Conservation (phyloP, 768 basidiomycete genomes). For the Tubosaeta sp. region DNA sequence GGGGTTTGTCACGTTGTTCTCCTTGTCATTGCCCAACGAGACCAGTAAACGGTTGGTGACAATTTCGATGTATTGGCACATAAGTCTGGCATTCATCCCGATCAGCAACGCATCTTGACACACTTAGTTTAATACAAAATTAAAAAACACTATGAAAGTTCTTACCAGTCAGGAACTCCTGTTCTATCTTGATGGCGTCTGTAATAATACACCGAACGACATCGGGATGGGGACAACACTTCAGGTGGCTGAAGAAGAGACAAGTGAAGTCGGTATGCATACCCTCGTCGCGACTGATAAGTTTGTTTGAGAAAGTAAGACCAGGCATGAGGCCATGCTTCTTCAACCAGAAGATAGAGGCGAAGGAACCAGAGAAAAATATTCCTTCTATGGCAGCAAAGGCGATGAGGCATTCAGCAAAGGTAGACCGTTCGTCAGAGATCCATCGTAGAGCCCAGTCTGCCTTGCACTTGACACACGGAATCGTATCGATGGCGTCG, state of each 20-base stretch:
- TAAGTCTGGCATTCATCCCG: conserved; percentile 85
- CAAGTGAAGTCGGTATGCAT: conserved; percentile 97
- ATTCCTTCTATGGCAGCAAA: conserved; percentile 83
- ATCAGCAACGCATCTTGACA: conserved; percentile 81
- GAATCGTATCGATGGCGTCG: conserved; percentile 90
- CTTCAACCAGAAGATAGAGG: too few relatives aligned
- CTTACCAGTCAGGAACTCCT: conserved; percentile 69
- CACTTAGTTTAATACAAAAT: neutral
- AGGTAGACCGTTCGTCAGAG: conserved; percentile 70
- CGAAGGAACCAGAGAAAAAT: too few relatives aligned
- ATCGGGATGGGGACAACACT: conserved; percentile 75
- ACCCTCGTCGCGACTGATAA: conserved; percentile 93
- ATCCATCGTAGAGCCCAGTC: conserved; percentile 65
- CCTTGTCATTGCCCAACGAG: conserved; percentile 76
- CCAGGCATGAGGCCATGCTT: conserved; percentile 91
- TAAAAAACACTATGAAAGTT: neutral
- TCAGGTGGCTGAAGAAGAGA: conserved; percentile 79
- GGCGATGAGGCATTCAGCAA: conserved; percentile 86
- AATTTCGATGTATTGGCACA: conserved; percentile 90
- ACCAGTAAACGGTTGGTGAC: conserved; percentile 87
- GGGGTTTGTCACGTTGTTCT: conserved; percentile 75
- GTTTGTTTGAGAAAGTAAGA: conserved; percentile 92
- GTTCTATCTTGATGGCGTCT: conserved; percentile 44
- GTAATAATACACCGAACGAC: conserved; percentile 66
- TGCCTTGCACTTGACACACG: conserved; percentile 71